Conservation (phyloP, 2,329 filamentous ascomycete species). For the Fusarium nygamai region DNA sequence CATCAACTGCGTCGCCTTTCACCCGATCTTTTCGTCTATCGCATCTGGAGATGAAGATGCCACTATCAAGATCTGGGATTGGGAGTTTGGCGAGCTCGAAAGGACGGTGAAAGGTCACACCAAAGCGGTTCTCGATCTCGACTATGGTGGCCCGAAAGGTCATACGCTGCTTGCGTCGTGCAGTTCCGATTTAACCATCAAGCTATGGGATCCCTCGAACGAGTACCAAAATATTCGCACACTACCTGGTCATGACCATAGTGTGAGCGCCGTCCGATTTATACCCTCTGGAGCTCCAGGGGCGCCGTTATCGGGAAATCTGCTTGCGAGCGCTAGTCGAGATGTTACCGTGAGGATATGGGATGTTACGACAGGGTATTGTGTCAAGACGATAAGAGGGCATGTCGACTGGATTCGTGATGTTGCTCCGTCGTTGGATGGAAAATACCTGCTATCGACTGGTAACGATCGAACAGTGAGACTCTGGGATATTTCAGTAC, state of each 20-base stretch:
- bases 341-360: slow-evolving; percentile 89
- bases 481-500: slow-evolving; percentile 82
- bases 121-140: slow-evolving; percentile 85
- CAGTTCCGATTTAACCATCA: slow-evolving; percentile 90
- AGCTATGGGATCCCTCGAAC: slow-evolving; percentile 91
- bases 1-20: slow-evolving; percentile 90
- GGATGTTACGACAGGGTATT: slow-evolving; percentile 94
- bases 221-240: slow-evolving; percentile 97
- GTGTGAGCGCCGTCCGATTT: slow-evolving; percentile 87
- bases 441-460: slow-evolving; percentile 82
- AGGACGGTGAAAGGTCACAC: slow-evolving; percentile 93
- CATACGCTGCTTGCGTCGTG: slow-evolving; percentile 73
- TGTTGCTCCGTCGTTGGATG: slow-evolving; percentile 83
- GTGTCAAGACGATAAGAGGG: slow-evolving; percentile 86
- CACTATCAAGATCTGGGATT: slow-evolving; percentile 98
- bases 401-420: slow-evolving; percentile 94
- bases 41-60: slow-evolving; percentile 92
- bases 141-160: slow-evolving; percentile 80
- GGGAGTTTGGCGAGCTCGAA: slow-evolving; percentile 91
- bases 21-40: slow-evolving; percentile 89
- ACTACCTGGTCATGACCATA: slow-evolving; percentile 90
- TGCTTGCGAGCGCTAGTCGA: slow-evolving; percentile 85
- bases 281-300: slow-evolving; percentile 85
- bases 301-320: slow-evolving; percentile 80
- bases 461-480: slow-evolving; percentile 84